These are phyloP conservation scores for Mycosphaerelloides madeirae DNA, from an alignment of 2,329 filamentous ascomycete species.

Conservation along the genomic window DNA sequence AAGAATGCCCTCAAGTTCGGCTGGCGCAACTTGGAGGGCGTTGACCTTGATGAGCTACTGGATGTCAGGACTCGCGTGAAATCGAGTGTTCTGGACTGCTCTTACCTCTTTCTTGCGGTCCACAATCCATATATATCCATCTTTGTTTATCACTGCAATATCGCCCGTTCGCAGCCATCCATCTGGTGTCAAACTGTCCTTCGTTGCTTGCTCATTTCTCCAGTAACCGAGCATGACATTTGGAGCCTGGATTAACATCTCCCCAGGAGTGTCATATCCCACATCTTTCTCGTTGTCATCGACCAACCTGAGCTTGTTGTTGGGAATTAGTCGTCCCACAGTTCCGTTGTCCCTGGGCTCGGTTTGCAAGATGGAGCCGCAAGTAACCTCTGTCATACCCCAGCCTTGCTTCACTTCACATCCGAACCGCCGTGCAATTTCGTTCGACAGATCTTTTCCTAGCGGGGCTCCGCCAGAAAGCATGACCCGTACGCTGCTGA, in stretches of 20 bases:
- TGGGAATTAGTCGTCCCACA: constrained; percentile 38
- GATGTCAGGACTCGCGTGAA: constrained; percentile 3
- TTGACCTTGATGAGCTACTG: constrained; percentile 41
- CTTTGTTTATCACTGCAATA: constrained; percentile 30
- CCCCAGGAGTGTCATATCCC: constrained; percentile 34
- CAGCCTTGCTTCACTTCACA: constrained; percentile 38
- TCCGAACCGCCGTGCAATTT: constrained; percentile 33
- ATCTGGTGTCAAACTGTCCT: constrained; percentile 34
- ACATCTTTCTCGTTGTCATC: constrained; percentile 41
- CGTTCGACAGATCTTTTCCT: constrained; percentile 40
- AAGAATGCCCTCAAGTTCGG: constrained; percentile 37
- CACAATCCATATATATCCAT: constrained; percentile 34
- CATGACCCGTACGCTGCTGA: constrained; percentile 37
- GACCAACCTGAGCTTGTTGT: constrained; percentile 36
- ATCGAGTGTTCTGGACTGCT: constrained; percentile 2
- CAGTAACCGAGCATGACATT: constrained; percentile 41
- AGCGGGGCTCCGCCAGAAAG: constrained; percentile 41
- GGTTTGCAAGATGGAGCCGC: constrained; percentile 36
- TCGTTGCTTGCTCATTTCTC: constrained; percentile 38
- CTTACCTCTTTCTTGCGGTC: constrained; percentile 33
- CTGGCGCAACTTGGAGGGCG: constrained; percentile 32
- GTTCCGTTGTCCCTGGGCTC: constrained; percentile 33
- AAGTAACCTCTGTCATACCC: constrained; percentile 41
- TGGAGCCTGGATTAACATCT: constrained; percentile 38
- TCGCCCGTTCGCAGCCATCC: constrained; percentile 38